These are phyloP conservation scores for Populus tomentosa DNA, from an alignment of 441 rosid genomes.

Conservation along the genomic window DNA sequence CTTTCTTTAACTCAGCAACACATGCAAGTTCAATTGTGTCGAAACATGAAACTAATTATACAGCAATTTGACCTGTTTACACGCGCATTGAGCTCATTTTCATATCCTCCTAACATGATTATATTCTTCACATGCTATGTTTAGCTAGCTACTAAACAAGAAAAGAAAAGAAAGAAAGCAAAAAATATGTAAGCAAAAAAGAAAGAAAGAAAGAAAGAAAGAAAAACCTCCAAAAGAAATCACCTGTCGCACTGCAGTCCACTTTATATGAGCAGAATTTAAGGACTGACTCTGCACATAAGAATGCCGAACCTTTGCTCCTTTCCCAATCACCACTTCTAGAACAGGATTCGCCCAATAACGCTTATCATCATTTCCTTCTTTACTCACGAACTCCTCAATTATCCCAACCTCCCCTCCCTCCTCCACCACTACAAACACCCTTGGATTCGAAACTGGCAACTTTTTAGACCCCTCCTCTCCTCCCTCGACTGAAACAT, in stretches of 20 bases:
- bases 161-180: neutral
- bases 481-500: conserved; percentile 55
- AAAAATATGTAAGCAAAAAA: neutral
- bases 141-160: neutral
- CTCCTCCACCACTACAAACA: conserved; percentile 72
- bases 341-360: conserved; percentile 84
- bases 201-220: neutral
- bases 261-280: conserved; percentile 75
- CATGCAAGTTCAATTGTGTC: neutral
- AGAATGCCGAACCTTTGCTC: conserved; percentile 67
- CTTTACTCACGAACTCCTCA: conserved; percentile 62
- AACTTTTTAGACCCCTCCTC: conserved; percentile 48
- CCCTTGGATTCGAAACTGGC: conserved; percentile 84
- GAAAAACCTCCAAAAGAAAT: conserved; percentile 7
- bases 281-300: conserved; percentile 75
- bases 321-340: conserved; percentile 60
- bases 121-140: neutral
- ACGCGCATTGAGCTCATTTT: neutral
- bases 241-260: conserved; percentile 88
- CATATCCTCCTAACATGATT: neutral
- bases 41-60: neutral
- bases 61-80: neutral
- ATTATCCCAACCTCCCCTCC: conserved; percentile 75
- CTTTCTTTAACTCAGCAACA: neutral
- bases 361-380: conserved; percentile 34